A percentile compares a stretch with the other conserved stretches of the same genome.
These are phyloP conservation scores for Corchorus olitorius DNA, from an alignment of 345 rosid species.

Conservation along the genomic window DNA sequence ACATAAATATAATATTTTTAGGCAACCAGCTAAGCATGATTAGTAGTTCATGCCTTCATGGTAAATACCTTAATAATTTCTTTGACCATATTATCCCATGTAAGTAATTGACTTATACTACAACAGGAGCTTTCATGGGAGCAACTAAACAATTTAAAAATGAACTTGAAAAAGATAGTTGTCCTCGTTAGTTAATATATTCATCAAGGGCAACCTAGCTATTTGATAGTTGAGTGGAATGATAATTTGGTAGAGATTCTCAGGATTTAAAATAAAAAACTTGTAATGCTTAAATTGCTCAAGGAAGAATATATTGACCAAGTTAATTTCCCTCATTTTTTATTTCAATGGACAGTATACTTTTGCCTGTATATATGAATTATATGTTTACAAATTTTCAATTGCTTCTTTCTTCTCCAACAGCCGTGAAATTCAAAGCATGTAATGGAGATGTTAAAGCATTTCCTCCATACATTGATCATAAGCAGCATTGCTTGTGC, in stretches of 20 bases:
- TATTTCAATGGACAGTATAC: background rate
- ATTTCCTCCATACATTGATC: slow-evolving; percentile 18
- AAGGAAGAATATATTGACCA: background rate
- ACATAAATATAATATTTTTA: background rate
- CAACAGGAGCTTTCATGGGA: background rate
- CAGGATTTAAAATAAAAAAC: background rate
- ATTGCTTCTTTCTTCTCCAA: background rate
- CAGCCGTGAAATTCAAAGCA: background rate
- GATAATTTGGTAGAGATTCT: background rate
- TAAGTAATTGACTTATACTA: background rate
- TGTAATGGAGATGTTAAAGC: slow-evolving; percentile 4
- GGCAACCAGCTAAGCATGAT: background rate
- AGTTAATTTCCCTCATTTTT: background rate
- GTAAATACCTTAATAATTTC: no score
- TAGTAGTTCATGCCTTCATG: no score
- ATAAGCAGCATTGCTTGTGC: slow-evolving; percentile 17
- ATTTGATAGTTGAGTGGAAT: background rate
- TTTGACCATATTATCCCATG: background rate
- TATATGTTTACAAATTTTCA: background rate
- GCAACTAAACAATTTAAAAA: background rate
- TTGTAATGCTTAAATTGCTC: background rate
- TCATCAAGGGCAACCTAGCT: no score
- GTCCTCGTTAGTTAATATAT: no score
- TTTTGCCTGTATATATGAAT: background rate
- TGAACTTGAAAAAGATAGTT: background rate